phyloP scores from a whole-genome alignment of 2,329 filamentous ascomycete species.

The Nigrospora oryzae region DNA sequence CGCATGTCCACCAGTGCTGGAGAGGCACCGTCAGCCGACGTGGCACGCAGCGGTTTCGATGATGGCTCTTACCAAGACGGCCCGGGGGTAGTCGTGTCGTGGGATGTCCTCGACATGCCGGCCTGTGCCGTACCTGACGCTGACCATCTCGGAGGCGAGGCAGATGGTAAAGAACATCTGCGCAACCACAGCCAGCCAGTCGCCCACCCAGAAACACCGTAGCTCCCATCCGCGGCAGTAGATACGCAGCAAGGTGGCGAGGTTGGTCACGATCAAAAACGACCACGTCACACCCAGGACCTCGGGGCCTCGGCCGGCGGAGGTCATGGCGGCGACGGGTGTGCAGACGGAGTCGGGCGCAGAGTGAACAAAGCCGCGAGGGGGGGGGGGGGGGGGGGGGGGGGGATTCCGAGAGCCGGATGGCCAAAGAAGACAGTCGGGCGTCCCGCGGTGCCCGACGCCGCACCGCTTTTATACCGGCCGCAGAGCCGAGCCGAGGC shows the following conservation, averaged over 20 bases:
- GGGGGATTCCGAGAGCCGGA: too few relatives aligned
- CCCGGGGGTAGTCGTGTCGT: slow-evolving; percentile 10
- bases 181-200: slow-evolving; percentile 22
- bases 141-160: slow-evolving; percentile 14
- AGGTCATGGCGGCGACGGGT: too few relatives aligned
- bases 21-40: slow-evolving; percentile 1
- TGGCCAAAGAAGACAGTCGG: too few relatives aligned
- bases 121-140: slow-evolving; percentile 18
- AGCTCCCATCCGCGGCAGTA: slow-evolving; percentile 23
- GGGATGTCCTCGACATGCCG: slow-evolving; percentile 10
- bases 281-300: slow-evolving; percentile 16
- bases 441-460: too few relatives aligned
- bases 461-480: too few relatives aligned
- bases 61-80: slow-evolving; percentile 16
- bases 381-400: too few relatives aligned
- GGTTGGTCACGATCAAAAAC: slow-evolving; percentile 24
- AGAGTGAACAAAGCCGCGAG: too few relatives aligned
- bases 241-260: slow-evolving; percentile 18
- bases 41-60: neutral
- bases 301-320: slow-evolving; percentile 12
- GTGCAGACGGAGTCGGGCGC: too few relatives aligned
- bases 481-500: too few relatives aligned
- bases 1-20: slow-evolving; percentile 27
- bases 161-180: slow-evolving; percentile 18
- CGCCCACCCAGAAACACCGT: slow-evolving; percentile 21